Base-by-base conservation (phyloP, 2,329 filamentous ascomycete genomes). In the Zasmidium angulare region DNA sequence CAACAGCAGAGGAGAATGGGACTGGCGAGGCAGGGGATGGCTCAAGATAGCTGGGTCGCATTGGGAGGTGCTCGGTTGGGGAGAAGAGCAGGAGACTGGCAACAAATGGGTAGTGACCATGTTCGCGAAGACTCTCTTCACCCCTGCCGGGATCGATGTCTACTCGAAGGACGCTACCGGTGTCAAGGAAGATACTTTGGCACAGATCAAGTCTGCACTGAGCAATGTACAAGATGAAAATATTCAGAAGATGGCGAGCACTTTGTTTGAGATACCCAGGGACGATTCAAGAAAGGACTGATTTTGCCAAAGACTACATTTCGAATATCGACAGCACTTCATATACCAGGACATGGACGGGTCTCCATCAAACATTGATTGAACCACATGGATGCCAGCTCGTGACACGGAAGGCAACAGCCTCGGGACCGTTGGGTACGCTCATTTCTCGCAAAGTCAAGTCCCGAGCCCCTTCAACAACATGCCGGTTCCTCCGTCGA, bases 11-110 rank as follows among this genome's bases (percentile, higher is more conserved):
- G 79, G 75, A 23, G 78, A 76, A 31, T 90, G 89, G 86, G 81
- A 88, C 68, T 96, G 91, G 91, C 81, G 89, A 50, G 91, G 91
- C 9, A 90, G 86, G 69, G 89, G 90, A 9, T 84, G 82, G 84
- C 75, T 96, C 62, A 83, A 82, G 72, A 86, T 93, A 65, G 88
- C 89, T 23, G 83, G 80, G 17, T 88, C 84, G 49, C 86, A 91
- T 70, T 96, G 91, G 91, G 90, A 96, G 79, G 77, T 95, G 1
- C 75, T 96, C 19, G 90, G 88, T 2, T 93, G 85, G 81, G 90
- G 90, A 3, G 83, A 88, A 70, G 75, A 78, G 21, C 72, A 75
- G 54, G 60, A 56, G 10, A 67, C 62, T 11, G 64, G 64, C 11
- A 73, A 72, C 82, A 66, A 77, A 31, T 96, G 90, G 89, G 86